These are phyloP conservation scores for Trichothecium sympodiale DNA, from an alignment of 2,329 filamentous ascomycete genomes.

Conservation along the genomic window DNA sequence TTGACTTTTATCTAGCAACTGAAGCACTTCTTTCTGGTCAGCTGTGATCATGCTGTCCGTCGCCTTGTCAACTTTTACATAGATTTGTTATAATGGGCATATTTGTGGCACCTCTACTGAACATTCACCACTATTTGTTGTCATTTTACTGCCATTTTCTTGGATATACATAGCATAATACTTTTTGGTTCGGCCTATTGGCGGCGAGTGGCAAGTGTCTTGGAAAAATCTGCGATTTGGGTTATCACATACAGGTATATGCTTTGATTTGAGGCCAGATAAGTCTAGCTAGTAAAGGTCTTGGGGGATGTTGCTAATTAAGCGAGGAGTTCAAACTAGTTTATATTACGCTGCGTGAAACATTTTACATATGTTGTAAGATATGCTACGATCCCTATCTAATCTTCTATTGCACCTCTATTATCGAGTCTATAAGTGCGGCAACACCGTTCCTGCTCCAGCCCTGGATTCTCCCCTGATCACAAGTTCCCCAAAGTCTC, in stretches of 20 bases:
- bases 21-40: conserved; percentile 71
- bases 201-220: no score
- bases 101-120: no score
- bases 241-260: neutral
- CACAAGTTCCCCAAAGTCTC: conserved; percentile 53
- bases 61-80: neutral
- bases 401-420: conserved; percentile 13
- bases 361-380: neutral
- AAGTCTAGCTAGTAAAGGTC: no score
- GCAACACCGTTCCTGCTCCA: conserved; percentile 51
- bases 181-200: no score
- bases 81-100: neutral
- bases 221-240: no score
- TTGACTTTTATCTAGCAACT: conserved; percentile 41
- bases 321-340: neutral
- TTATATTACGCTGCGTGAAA: neutral
- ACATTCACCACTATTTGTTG: no score
- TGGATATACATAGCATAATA: neutral
- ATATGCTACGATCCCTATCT: neutral
- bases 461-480: conserved; percentile 48
- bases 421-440: no score
- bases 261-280: no score
- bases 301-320: neutral
- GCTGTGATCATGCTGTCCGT: conserved; percentile 34
- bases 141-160: no score